Percentiles rank a stretch among this genome's conserved stretches.
These are phyloP conservation scores for Monosporascus sp. DNA, from an alignment of 2,329 filamentous ascomycete genomes.

Conservation along the genomic window DNA sequence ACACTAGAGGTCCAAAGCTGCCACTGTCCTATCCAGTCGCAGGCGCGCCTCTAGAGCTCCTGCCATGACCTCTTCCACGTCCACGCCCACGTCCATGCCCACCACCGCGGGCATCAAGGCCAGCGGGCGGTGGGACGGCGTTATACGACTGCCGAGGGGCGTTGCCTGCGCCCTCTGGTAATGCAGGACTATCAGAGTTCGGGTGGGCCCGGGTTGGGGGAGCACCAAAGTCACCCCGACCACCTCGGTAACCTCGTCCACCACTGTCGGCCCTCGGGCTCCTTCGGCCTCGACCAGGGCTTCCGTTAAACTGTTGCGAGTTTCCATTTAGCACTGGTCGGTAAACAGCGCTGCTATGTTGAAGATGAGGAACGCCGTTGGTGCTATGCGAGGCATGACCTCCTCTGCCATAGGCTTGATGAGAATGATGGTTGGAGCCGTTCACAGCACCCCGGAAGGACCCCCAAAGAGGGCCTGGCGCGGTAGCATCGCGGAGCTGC, in stretches of 20 bases:
- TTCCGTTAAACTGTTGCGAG: constrained; percentile 23
- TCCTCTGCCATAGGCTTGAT: constrained; percentile 30
- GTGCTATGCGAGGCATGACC: constrained; percentile 18
- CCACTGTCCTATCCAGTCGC: background rate
- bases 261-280: constrained; percentile 6
- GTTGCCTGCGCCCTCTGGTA: constrained; percentile 2
- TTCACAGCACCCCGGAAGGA: constrained; percentile 54
- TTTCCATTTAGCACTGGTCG: constrained; percentile 29
- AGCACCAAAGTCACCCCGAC: constrained; percentile 1
- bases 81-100: constrained; percentile 25
- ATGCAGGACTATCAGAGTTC: background rate
- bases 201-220: constrained; percentile 13
- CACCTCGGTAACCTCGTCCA: constrained; percentile 14
- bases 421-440: constrained; percentile 34
- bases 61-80: constrained; percentile 17
- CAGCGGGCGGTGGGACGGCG: constrained; percentile 56
- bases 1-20: background rate
- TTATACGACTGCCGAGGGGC: constrained; percentile 37
- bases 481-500: constrained; percentile 55
- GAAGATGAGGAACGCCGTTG: constrained; percentile 38
- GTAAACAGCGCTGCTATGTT: constrained; percentile 50
- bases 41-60: constrained; percentile 13
- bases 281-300: constrained; percentile 20
- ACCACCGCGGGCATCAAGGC: constrained; percentile 40
- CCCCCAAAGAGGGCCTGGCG: constrained; percentile 50